Evolutionary conservation across 2,329 filamentous ascomycete species (phyloP), one percentile per base, ranked within the genome.

Genomic region (Clathrospora elynae): DNA sequence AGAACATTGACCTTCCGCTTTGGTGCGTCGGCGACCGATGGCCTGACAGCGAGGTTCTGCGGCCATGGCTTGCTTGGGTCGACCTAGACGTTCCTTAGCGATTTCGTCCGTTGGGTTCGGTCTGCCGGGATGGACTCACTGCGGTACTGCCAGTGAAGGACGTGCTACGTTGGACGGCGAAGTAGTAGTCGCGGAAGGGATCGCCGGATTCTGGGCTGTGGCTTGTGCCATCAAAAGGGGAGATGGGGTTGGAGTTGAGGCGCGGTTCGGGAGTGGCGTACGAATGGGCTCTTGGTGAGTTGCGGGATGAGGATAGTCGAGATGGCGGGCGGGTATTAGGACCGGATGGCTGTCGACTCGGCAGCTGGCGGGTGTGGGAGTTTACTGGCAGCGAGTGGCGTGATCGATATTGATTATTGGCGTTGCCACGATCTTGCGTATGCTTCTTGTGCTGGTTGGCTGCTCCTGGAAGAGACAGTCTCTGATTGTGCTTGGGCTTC

Each of bases 341-440:
- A 13, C 17, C 14, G 10, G 14, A 30, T 13, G 8, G 28, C 5
- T 11, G 28, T 13, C 6, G n/a, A 23, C 20, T n/a, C 6, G 20
- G 20, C 20, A 23, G 28, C 28, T 14, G 20, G 10, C 10, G 11
- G 26, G 9, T 8, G 6, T 38, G 36, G 2, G 49, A 31, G 28
- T 25, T 26, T 12, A 37, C n/a, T n/a, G 52, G 51, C 9, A 62
- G 52, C 6, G 55, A 61, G 6, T 57, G 55, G 7, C 55, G 53
- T 3, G 53, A 32, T 9, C 48, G 35, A 17, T 41, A 31, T 6
- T 9, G 30, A 6, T 19, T 24, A 4, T 38, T 32, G 14, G 14
- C 17, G 4, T 29, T 32, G 10, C 28, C 7, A 3, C 12, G 33
- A 8, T 25, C 17, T 20, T 37, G 23, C 5, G 18, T 10, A 8